Percentiles rank a stretch among this genome's conserved stretches.
phyloP scores from a whole-genome alignment of 2,329 filamentous ascomycete genomes.

The Coccinonectria pachysandricola region DNA sequence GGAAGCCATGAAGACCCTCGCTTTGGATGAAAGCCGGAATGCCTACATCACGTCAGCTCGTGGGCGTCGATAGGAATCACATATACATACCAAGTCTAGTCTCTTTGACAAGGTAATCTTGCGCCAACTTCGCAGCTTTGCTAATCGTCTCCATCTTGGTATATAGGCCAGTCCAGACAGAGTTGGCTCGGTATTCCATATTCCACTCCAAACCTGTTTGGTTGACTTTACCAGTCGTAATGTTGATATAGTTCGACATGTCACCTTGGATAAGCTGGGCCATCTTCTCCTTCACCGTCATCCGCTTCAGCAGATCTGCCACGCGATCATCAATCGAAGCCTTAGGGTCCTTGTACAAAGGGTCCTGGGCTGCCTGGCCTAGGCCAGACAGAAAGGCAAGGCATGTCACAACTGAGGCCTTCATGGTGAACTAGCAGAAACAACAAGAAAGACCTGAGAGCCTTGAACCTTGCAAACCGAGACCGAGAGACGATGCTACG shows the following conservation, averaged over 20 bases:
- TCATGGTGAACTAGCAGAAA: constrained; percentile 23
- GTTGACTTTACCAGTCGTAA: constrained; percentile 57
- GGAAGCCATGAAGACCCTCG: constrained; percentile 64
- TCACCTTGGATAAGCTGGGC: constrained; percentile 61
- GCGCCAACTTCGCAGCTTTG: constrained; percentile 51
- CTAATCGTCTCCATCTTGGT: constrained; percentile 53
- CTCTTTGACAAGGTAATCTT: constrained; percentile 55
- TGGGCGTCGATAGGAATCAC: constrained; percentile 20
- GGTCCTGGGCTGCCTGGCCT: constrained; percentile 19
- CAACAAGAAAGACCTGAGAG: constrained; percentile 2
- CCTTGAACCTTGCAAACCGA: constrained; percentile 4
- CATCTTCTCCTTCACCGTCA: constrained; percentile 67
- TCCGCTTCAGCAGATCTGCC: constrained; percentile 56
- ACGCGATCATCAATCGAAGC: constrained; percentile 55
- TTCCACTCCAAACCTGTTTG: constrained; percentile 55
- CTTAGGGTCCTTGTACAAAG: constrained; percentile 53
- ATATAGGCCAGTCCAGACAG: constrained; percentile 62
- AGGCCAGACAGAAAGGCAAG: constrained; percentile 15
- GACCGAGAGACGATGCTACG: background rate
- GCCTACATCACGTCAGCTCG: constrained; percentile 25
- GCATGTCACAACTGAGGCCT: constrained; percentile 16
- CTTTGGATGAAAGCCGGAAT: constrained; percentile 66
- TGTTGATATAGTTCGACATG: constrained; percentile 63
- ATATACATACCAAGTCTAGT: constrained; percentile 20
- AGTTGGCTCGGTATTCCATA: constrained; percentile 55